Conservation (phyloP, 2,329 filamentous ascomycete genomes). For the Phaeosphaeria sp. region DNA sequence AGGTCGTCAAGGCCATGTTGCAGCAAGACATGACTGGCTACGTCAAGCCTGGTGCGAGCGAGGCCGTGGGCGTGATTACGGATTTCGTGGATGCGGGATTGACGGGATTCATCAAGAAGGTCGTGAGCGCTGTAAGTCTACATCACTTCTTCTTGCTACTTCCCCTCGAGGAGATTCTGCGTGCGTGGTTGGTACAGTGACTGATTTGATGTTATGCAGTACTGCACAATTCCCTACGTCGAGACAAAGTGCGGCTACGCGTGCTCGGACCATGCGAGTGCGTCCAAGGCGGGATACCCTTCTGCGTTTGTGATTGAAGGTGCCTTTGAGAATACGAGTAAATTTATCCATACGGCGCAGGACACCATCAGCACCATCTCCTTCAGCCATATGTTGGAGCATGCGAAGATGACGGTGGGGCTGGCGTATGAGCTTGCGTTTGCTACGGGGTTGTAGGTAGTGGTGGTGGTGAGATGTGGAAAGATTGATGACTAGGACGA, state of each 20-base stretch:
- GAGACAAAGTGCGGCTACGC: constrained; percentile 89
- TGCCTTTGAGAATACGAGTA: constrained; percentile 64
- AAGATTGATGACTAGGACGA: neutral
- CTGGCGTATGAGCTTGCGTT: constrained; percentile 83
- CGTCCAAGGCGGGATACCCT: constrained; percentile 74
- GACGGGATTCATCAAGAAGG: constrained; percentile 85
- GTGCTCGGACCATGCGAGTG: constrained; percentile 75
- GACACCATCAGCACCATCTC: constrained; percentile 72
- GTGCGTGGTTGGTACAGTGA: too few species aligned
- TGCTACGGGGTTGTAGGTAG: constrained; percentile 33
- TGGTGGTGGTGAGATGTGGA: neutral
- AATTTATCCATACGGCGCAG: constrained; percentile 71
- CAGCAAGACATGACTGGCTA: constrained; percentile 95
- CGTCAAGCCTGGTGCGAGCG: constrained; percentile 76
- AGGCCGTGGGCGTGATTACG: constrained; percentile 88
- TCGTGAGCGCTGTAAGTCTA: constrained; percentile 64
- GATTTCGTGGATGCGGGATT: constrained; percentile 83
- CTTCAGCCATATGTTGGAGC: constrained; percentile 88
- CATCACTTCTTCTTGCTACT: neutral
- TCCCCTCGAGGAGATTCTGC: too few species aligned
- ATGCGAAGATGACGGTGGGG: constrained; percentile 80
- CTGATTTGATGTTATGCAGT: constrained; percentile 53
- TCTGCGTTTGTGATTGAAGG: constrained; percentile 77
- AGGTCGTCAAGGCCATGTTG: constrained; percentile 90
- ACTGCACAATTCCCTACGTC: constrained; percentile 84